Base-by-base conservation (phyloP, 306 rosid genomes). In the Carpinus viminea region DNA sequence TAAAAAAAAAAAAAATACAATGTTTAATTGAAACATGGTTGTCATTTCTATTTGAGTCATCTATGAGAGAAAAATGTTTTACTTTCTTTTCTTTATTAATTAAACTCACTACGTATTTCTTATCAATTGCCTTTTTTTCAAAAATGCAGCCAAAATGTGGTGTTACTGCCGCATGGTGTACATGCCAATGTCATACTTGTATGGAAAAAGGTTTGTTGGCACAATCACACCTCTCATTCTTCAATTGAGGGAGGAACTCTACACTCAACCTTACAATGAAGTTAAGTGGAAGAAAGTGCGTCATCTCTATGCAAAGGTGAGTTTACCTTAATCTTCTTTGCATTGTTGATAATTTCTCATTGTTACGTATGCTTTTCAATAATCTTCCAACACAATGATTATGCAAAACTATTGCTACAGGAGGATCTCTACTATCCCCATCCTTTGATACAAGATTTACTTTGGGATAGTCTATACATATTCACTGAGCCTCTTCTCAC, bases 181-280 rank as follows among this genome's bases (percentile, higher is more conserved):
- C 85, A 79, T 93, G 86, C 92, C 95, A 4, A 90, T 93, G 93
- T 93, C 97, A 0, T 93, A 90, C 79, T 78, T 93, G 18, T 91
- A 88, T n/a, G 96, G 96, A 3, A 89, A 79, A 74, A 83, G 86
- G 64, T 93, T 91, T 79, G 91, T 90, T 43, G 97, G 92, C 16
- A 86, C 86, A 53, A 91, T 91, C 78, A 93, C 98, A 50, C 92
- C 93, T 56, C 92, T 93, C 3, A 83, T 93, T 56, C 78, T 74
- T 36, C 83, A 90, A 15, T 78, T 90, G n/a, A n/a, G n/a, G n/a
- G n/a, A n/a, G n/a, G n/a, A n/a, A n/a, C n/a, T n/a, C n/a, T n/a
- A n/a, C n/a, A 36, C 65, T 47, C 70, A 90, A 36, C 86, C 93
- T 65, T 91, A 90, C 72, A 79, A 82, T 20, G 52, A 83, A 52